A percentile compares a stretch with the other conserved stretches of the same genome.
These are phyloP conservation scores for Cladophialophora psammophila DNA, from an alignment of 2,329 filamentous ascomycete genomes.

Conservation along the genomic window DNA sequence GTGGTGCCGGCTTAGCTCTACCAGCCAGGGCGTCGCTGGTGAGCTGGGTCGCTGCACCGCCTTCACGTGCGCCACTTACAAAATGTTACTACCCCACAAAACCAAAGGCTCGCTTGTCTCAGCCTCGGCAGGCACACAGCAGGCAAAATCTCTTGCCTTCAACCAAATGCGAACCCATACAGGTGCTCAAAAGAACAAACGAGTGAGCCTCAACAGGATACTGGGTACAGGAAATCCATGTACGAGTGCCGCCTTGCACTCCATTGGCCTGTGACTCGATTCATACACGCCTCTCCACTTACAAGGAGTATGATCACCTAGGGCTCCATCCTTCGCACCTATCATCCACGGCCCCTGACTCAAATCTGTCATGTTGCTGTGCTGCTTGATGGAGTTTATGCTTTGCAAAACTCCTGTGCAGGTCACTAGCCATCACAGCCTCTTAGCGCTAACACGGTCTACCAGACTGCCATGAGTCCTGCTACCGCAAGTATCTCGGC, in stretches of 20 bases:
- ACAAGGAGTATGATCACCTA: neutral
- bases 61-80: neutral
- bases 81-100: neutral
- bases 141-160: conserved; percentile 5
- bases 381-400: neutral
- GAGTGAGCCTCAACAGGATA: neutral
- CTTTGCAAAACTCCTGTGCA: conserved; percentile 4
- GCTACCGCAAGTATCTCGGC: neutral
- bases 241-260: neutral
- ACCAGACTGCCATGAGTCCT: neutral
- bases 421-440: neutral
- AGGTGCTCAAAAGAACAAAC: neutral
- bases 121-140: conserved; percentile 15
- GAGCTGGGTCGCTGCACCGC: neutral
- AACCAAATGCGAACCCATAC: neutral
- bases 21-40: neutral
- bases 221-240: neutral
- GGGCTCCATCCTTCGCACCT: neutral
- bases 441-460: neutral
- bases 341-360: neutral
- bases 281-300: neutral
- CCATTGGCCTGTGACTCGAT: neutral
- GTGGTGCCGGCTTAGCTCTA: neutral
- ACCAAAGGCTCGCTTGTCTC: neutral
- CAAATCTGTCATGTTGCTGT: neutral